Percentiles rank a stretch among this genome's conserved stretches.
Conservation (phyloP, 345 rosid species). For the Populus alba region DNA sequence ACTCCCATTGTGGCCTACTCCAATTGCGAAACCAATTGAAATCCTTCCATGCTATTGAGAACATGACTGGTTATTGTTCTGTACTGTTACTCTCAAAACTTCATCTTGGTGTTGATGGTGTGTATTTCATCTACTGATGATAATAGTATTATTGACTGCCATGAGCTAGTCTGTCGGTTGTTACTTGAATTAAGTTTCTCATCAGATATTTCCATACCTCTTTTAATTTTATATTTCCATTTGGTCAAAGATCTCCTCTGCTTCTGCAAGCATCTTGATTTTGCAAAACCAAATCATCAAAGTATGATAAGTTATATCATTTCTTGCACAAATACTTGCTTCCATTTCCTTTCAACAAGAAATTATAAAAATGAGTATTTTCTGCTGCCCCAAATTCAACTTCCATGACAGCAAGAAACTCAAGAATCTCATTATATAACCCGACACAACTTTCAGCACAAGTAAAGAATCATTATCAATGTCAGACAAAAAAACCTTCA, state of each 20-base stretch:
- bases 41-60: not conserved
- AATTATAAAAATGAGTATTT: constrained; percentile 65
- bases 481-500: constrained; percentile 48
- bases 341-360: constrained; percentile 87
- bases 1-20: not conserved
- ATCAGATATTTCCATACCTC: too few relatives aligned
- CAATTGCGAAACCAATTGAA: not conserved
- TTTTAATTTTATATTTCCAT: constrained; percentile 37
- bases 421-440: constrained; percentile 54
- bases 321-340: constrained; percentile 65
- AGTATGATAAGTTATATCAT: constrained; percentile 76
- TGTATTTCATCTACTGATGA: too few relatives aligned
- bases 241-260: constrained; percentile 88
- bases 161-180: too few relatives aligned
- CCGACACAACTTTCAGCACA: constrained; percentile 58
- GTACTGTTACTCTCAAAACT: not conserved
- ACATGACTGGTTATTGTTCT: not conserved
- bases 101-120: not conserved
- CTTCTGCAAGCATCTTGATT: constrained; percentile 64
- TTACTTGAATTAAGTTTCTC: too few relatives aligned
- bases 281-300: constrained; percentile 87
- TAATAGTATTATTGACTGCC: too few relatives aligned
- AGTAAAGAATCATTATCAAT: constrained; percentile 45
- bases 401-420: constrained; percentile 53
- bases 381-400: constrained; percentile 50